Evolutionary conservation across 768 basidiomycete genomes (phyloP).

Genomic region (Tricholoma flavovirens): DNA sequence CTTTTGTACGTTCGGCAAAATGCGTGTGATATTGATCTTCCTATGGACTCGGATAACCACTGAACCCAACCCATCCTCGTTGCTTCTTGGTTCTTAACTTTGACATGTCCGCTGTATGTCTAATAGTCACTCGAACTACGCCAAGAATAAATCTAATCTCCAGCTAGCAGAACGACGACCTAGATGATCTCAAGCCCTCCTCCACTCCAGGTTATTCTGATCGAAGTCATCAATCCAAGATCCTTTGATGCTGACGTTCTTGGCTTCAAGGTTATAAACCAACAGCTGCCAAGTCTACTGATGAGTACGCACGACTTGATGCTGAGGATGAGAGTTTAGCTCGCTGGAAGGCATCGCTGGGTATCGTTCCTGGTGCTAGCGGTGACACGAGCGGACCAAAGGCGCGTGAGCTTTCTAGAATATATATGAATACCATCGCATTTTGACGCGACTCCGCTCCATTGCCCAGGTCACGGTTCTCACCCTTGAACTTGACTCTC

Average conservation of each 20-base stretch:
- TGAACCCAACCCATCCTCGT: not conserved
- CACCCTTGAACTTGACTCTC: slow-evolving; percentile 75
- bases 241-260: slow-evolving; percentile 8
- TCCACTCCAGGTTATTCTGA: slow-evolving; percentile 54
- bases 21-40: not conserved
- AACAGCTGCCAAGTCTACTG: slow-evolving; percentile 59
- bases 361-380: slow-evolving; percentile 55
- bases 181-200: slow-evolving; percentile 64
- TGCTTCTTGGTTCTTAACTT: not conserved
- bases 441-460: slow-evolving; percentile 1
- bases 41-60: too few relatives aligned
- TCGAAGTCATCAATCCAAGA: not conserved
- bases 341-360: slow-evolving; percentile 94
- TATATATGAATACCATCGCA: not conserved
- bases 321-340: slow-evolving; percentile 88
- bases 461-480: slow-evolving; percentile 59
- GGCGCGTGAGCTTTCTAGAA: slow-evolving; percentile 32
- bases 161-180: slow-evolving; percentile 47
- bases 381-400: slow-evolving; percentile 53
- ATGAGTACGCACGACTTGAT: slow-evolving; percentile 83
- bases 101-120: slow-evolving; percentile 50
- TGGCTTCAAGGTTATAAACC: slow-evolving; percentile 65
- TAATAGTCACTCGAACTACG: not conserved
- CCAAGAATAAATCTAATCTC: slow-evolving; percentile 3
- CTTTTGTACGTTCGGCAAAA: not conserved